Evolutionary conservation across 345 rosid genomes (phyloP), one percentile per base, ranked within the genome.

Genomic region (Dipteronia dyeriana): DNA sequence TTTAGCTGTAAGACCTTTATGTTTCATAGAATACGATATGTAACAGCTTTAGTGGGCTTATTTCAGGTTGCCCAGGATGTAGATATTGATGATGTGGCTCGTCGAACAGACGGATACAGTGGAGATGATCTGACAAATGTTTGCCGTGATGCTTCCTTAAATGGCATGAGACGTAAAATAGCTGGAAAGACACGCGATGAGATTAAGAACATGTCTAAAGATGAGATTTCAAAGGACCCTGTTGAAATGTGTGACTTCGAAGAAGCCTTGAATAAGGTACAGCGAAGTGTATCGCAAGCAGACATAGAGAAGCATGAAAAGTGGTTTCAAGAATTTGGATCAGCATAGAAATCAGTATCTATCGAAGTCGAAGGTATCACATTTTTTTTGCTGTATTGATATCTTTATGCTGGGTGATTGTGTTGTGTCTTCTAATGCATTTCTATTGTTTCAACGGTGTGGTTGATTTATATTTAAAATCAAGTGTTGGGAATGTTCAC

Each of bases 201-300:
- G 90, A 97, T 97, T 25, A 97, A 94, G 90, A 97, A 90, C 87
- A 97, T 97, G 99, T 69, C 99, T 45, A 94, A 97, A 86, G 99
- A 94, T 51, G 99, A 97, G 74, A 97, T 97, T 41, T 97, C 99
- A 5, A 94, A 94, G 31, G 99, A 97, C 79, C 99, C 99, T 0
- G 91, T 97, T 2, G 99, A 95, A 0, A 97, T 92, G 99, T 97
- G 99, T n/a, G 99, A 97, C 83, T 97, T 97, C 61, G 97, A 97
- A 75, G 99, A 97, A 82, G 99, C 99, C 25, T 79, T 97, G 67
- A 84, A 76, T 69, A 97, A 97, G 88, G 99, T 97, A 74, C 99
- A 97, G 53, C 87, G 91, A 26, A 97, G 99, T 85, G 99, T 97
- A 61, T 94, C 94, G n/a, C 88, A 89, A 75, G 81, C 93, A 0